Evolutionary conservation across 1,284 basidiomycete species (phyloP).

Genomic region (Leccinum angustisporum): DNA sequence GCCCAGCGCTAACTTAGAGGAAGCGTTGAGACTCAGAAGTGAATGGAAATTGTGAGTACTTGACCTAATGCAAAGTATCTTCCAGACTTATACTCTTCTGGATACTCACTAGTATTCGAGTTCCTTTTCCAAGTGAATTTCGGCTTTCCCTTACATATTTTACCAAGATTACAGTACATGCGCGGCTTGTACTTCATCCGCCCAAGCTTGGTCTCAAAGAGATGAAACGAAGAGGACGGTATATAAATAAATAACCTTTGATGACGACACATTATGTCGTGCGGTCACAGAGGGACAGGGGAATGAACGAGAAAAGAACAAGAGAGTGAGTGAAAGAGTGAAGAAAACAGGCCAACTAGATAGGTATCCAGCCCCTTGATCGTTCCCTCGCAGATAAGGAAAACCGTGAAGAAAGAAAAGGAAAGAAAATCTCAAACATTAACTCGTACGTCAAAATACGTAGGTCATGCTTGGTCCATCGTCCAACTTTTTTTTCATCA

Average conservation of each 20-base stretch:
- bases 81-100: too few relatives aligned
- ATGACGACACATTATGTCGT: not conserved
- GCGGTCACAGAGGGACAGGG: not conserved
- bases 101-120: too few relatives aligned
- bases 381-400: slow-evolving; percentile 24
- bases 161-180: slow-evolving; percentile 32
- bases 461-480: slow-evolving; percentile 18
- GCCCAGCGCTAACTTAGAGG: too few relatives aligned
- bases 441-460: slow-evolving; percentile 29
- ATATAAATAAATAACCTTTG: too few relatives aligned
- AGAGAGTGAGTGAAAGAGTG: not conserved
- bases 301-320: slow-evolving; percentile 8
- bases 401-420: slow-evolving; percentile 5
- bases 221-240: not conserved
- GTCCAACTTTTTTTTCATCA: slow-evolving; percentile 9
- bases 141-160: not conserved
- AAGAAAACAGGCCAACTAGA: slow-evolving; percentile 25
- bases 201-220: slow-evolving; percentile 6
- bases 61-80: too few relatives aligned
- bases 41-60: too few relatives aligned
- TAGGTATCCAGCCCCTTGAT: slow-evolving; percentile 31
- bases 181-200: slow-evolving; percentile 13
- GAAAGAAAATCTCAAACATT: slow-evolving; percentile 13
- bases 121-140: too few relatives aligned
- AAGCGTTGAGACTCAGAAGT: too few relatives aligned